Conservation (phyloP, 495 filamentous ascomycete genomes). For the Parmelia sp. region DNA sequence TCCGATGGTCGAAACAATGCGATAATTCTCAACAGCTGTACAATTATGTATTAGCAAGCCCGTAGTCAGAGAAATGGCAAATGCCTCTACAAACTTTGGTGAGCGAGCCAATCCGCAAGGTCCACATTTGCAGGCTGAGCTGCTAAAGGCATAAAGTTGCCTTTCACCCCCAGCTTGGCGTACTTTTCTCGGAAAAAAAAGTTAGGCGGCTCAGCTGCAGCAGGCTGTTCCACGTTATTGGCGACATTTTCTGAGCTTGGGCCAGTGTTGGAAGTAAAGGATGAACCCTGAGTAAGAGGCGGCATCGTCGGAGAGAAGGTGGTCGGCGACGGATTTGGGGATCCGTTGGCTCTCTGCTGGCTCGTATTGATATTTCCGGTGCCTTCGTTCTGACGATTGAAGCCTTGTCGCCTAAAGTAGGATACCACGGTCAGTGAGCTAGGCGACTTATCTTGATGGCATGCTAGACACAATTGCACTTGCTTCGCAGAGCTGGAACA, state of each 20-base stretch:
- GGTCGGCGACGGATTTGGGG: conserved; percentile 46
- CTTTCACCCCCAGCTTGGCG: conserved; percentile 81
- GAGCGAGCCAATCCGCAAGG: conserved; percentile 86
- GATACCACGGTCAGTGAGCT: conserved; percentile 4
- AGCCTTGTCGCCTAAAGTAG: conserved; percentile 28
- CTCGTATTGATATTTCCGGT: conserved; percentile 40
- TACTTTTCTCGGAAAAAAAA: conserved; percentile 75
- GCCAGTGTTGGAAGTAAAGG: conserved; percentile 49
- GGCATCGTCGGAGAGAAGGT: conserved; percentile 43
- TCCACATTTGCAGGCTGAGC: conserved; percentile 84
- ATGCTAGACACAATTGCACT: background rate
- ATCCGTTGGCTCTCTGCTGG: conserved; percentile 42
- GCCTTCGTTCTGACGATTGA: conserved; percentile 37
- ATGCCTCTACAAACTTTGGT: conserved; percentile 62
- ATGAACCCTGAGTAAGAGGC: conserved; percentile 51
- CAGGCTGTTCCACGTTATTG: conserved; percentile 45
- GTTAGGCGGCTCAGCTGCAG: conserved; percentile 47
- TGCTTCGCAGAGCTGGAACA: background rate
- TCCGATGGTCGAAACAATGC: conserved; percentile 76
- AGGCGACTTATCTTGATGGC: background rate
- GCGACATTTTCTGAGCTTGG: conserved; percentile 45
- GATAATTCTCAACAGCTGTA: conserved; percentile 70
- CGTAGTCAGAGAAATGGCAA: conserved; percentile 8
- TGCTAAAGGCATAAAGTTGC: conserved; percentile 92
- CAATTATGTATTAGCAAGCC: conserved; percentile 18